phyloP scores from a whole-genome alignment of 805 yeast species.

The Brettanomyces nanus region DNA sequence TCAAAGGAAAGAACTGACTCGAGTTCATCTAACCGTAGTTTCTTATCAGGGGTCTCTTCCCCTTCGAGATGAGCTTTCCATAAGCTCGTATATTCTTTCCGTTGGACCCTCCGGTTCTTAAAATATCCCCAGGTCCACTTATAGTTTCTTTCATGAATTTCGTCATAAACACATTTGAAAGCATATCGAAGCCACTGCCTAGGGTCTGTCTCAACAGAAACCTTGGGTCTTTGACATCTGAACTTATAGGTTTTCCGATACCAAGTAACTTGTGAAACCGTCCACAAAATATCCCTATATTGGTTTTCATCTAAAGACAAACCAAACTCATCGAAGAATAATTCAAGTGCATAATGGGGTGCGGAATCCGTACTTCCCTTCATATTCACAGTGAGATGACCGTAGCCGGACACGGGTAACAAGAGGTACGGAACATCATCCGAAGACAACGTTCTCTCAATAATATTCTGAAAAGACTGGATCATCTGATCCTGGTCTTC shows the following conservation, averaged over 20 bases:
- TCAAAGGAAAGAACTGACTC: slow-evolving; percentile 62
- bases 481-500: slow-evolving; percentile 37
- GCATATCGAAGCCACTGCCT: slow-evolving; percentile 77
- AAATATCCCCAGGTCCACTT: slow-evolving; percentile 88
- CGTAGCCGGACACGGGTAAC: slow-evolving; percentile 84
- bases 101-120: slow-evolving; percentile 59
- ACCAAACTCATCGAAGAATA: slow-evolving; percentile 85
- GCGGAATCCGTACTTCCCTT: slow-evolving; percentile 55
- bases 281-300: slow-evolving; percentile 72
- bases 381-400: slow-evolving; percentile 76
- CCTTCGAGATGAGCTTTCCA: slow-evolving; percentile 51
- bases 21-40: slow-evolving; percentile 36
- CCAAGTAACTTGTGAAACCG: slow-evolving; percentile 76
- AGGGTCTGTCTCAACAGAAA: slow-evolving; percentile 53
- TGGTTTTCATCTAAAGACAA: slow-evolving; percentile 77
- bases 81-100: slow-evolving; percentile 55
- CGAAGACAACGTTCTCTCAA: slow-evolving; percentile 24
- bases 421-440: slow-evolving; percentile 47
- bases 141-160: slow-evolving; percentile 72
- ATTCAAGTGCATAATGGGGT: slow-evolving; percentile 67
- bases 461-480: slow-evolving; percentile 34
- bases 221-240: slow-evolving; percentile 59
- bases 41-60: slow-evolving; percentile 26
- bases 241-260: slow-evolving; percentile 69
- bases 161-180: slow-evolving; percentile 64